phyloP scores from a whole-genome alignment of 1,284 basidiomycete genomes.

The Naganishia albida region DNA sequence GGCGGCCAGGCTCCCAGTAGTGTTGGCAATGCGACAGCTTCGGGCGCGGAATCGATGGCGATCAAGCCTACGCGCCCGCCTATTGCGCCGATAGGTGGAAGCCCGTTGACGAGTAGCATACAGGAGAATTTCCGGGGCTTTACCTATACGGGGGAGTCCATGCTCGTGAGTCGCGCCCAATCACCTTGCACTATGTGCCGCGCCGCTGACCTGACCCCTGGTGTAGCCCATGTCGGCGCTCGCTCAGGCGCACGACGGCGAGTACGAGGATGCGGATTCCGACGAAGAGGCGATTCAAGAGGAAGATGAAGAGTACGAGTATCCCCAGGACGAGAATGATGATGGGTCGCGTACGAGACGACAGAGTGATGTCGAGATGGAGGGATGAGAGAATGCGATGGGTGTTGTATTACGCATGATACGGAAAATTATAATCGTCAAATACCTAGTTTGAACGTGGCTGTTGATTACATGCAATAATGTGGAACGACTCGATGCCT shows the following conservation, averaged over 20 bases:
- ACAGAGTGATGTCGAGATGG: slow-evolving; percentile 53
- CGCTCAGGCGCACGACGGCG: slow-evolving; percentile 53
- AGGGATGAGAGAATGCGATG: slow-evolving; percentile 26
- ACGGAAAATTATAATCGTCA: slow-evolving; percentile 1
- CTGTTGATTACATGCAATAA: no score
- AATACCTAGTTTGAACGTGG: background rate
- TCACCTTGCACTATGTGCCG: no score
- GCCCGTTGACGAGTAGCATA: slow-evolving; percentile 79
- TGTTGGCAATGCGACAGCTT: slow-evolving; percentile 23
- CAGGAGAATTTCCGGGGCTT: slow-evolving; percentile 94
- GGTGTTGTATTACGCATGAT: background rate
- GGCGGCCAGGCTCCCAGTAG: slow-evolving; percentile 46
- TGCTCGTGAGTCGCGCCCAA: slow-evolving; percentile 52
- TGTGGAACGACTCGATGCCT: background rate
- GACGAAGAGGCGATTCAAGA: slow-evolving; percentile 53
- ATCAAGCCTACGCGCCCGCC: slow-evolving; percentile 49
- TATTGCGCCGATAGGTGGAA: slow-evolving; percentile 54
- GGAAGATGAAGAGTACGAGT: slow-evolving; percentile 45
- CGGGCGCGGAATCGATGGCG: slow-evolving; percentile 40
- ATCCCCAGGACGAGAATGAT: slow-evolving; percentile 50
- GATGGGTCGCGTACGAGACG: slow-evolving; percentile 48
- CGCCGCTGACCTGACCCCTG: slow-evolving; percentile 19
- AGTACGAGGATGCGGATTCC: slow-evolving; percentile 54
- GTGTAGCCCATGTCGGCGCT: slow-evolving; percentile 55
- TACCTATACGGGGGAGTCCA: slow-evolving; percentile 83